Evolutionary conservation across 2,329 filamentous ascomycete genomes (phyloP).

Genomic region (Xylariaceae sp.): DNA sequence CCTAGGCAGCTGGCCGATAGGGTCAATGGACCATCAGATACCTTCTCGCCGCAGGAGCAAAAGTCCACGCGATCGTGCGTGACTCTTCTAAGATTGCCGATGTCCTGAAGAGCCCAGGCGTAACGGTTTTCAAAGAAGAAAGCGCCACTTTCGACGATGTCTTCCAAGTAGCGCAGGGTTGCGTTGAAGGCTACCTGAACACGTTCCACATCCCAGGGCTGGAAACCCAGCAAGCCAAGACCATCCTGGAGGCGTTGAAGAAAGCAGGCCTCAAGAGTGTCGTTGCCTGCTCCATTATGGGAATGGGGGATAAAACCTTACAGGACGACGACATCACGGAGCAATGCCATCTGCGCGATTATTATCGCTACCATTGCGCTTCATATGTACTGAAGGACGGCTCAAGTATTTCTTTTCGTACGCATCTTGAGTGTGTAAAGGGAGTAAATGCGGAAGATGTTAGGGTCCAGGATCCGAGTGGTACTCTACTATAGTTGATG

Average conservation of each 20-base stretch:
- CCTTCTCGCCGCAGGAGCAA: constrained; percentile 44
- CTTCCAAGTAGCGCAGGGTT: constrained; percentile 43
- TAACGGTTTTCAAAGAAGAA: constrained; percentile 47
- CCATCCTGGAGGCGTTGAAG: constrained; percentile 41
- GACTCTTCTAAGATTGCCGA: constrained; percentile 41
- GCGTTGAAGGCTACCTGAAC: constrained; percentile 39
- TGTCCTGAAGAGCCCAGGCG: constrained; percentile 33
- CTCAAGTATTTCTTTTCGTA: too few species aligned
- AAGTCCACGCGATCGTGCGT: constrained; percentile 47
- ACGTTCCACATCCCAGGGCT: constrained; percentile 33
- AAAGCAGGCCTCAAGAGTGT: constrained; percentile 43
- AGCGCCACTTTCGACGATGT: constrained; percentile 43
- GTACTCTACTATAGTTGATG: too few species aligned
- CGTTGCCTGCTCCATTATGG: constrained; percentile 39
- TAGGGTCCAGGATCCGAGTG: too few species aligned
- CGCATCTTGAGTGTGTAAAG: too few species aligned
- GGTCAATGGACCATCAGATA: constrained; percentile 41
- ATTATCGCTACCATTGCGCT: too few species aligned
- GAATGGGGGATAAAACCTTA: constrained; percentile 24
- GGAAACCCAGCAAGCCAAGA: constrained; percentile 42
- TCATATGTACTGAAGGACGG: too few species aligned
- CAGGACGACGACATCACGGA: constrained; percentile 35
- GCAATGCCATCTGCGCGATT: constrained; percentile 30
- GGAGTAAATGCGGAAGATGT: too few species aligned
- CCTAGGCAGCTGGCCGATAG: constrained; percentile 46